Percentiles rank a stretch among this genome's conserved stretches.
Conservation (phyloP, 2,329 filamentous ascomycete genomes). For the Penicillium capsulatum region DNA sequence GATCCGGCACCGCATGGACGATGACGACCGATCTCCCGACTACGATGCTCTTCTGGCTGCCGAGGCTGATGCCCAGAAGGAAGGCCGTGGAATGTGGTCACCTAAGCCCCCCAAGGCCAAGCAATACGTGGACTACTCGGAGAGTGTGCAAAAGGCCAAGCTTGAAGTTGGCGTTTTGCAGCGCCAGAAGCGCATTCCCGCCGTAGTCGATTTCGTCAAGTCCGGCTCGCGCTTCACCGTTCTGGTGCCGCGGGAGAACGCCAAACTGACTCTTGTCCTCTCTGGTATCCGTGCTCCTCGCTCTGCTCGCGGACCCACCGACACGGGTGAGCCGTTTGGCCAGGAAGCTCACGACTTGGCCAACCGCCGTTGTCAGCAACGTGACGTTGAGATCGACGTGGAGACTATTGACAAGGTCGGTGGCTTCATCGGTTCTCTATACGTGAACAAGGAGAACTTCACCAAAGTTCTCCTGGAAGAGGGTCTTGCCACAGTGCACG, state of each 20-base stretch:
- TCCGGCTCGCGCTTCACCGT: slow-evolving; percentile 93
- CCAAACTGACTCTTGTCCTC: slow-evolving; percentile 91
- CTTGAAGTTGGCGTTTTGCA: slow-evolving; percentile 83
- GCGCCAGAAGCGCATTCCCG: slow-evolving; percentile 86
- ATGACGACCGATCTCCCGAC: slow-evolving; percentile 87
- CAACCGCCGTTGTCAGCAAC: slow-evolving; percentile 81
- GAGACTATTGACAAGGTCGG: slow-evolving; percentile 94
- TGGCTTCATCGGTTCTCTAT: slow-evolving; percentile 93
- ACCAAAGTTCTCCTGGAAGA: slow-evolving; percentile 91
- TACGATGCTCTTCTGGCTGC: slow-evolving; percentile 63
- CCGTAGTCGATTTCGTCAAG: slow-evolving; percentile 95
- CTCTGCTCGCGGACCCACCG: slow-evolving; percentile 74
- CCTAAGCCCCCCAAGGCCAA: slow-evolving; percentile 79
- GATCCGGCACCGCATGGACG: slow-evolving; percentile 90
- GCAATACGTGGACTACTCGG: slow-evolving; percentile 83
- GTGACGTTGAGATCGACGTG: slow-evolving; percentile 93
- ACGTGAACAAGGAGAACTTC: slow-evolving; percentile 92
- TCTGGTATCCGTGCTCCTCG: slow-evolving; percentile 87
- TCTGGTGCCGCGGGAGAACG: slow-evolving; percentile 83
- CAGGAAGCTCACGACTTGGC: slow-evolving; percentile 92
- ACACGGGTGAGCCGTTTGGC: slow-evolving; percentile 86
- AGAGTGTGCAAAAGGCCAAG: slow-evolving; percentile 91
- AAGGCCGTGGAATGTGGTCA: slow-evolving; percentile 92
- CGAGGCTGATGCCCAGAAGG: slow-evolving; percentile 65
- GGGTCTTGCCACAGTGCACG: slow-evolving; percentile 85